These are phyloP conservation scores for Debaryomyces sp. DNA, from an alignment of 1,139 yeast genomes.

Conservation along the genomic window DNA sequence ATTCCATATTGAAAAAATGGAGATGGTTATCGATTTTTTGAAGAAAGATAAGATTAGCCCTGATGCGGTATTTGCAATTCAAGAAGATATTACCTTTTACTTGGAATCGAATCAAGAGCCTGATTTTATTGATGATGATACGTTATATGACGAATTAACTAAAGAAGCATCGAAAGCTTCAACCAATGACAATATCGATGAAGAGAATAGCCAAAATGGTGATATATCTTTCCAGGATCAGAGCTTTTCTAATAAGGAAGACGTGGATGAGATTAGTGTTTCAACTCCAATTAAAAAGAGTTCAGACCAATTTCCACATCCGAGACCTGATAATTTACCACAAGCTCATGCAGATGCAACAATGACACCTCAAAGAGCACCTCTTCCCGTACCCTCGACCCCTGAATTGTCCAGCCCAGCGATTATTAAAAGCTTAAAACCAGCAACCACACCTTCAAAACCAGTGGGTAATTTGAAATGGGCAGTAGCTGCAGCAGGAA, in stretches of 20 bases:
- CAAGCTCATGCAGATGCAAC: neutral
- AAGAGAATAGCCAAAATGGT: conserved; percentile 4
- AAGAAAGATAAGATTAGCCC: conserved; percentile 36
- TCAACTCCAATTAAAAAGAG: conserved; percentile 6
- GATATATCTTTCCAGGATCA: conserved; percentile 5
- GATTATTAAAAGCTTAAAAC: conserved; percentile 56
- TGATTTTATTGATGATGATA: conserved; percentile 40
- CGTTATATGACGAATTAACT: conserved; percentile 47
- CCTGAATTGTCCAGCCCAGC: conserved; percentile 33
- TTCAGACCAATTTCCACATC: neutral
- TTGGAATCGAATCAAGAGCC: conserved; percentile 45
- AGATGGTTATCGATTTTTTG: conserved; percentile 33
- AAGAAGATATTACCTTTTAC: conserved; percentile 44
- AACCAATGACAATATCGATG: conserved; percentile 7
- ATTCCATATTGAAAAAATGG: conserved; percentile 44
- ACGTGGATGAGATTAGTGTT: neutral
- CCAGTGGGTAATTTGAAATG: conserved; percentile 70
- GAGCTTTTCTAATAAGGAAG: neutral
- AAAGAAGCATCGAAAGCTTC: conserved; percentile 24
- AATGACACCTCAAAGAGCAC: conserved; percentile 16
- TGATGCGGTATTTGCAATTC: conserved; percentile 37
- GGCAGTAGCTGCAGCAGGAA: conserved; percentile 68
- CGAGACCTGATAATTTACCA: neutral
- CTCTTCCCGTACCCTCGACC: conserved; percentile 15
- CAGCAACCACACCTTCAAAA: conserved; percentile 67